Base-by-base conservation (phyloP, 2,329 filamentous ascomycete species). In the Xylariaceae sp. region DNA sequence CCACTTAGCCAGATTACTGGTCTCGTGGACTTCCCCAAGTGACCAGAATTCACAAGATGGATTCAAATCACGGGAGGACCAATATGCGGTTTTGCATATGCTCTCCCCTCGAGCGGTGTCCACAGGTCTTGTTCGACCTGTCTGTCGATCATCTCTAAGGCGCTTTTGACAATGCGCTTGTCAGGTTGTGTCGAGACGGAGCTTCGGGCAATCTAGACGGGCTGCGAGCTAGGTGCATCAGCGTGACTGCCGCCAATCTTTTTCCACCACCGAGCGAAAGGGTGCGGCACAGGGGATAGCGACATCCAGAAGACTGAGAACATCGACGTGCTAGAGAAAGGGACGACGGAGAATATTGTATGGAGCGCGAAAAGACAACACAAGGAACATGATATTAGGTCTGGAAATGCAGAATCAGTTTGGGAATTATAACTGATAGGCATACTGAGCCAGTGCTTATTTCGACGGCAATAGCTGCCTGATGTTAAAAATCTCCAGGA, bases 281-380 rank as follows among this genome's bases (percentile, higher is more conserved):
- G 64, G 9, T 30, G 47, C 1, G 41, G 65, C 1, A 56, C 53
- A 6, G 64, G 60, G 10, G 69, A 73, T 32, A 70, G 65, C 50
- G 67, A 71, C 51, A 71, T 72, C 8, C 63, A 69, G 46, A 55
- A 49, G 1, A 55, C 59, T 2, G 53, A 56, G 1, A 59, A 59
- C 7, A 60, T 50, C 3, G 50, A 59, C 27, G 24, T 62, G 2
- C 57, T 66, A 10, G 62, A 71, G 46, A 71, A 67, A 39, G 69
- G 66, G 0, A 57, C 46, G n/a, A 72, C 68, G 3, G 68, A 71
- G 50, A 70, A 70, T 27, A 69, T 73, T 29, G 62, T 72, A 42
- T 69, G 64, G 67, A 71, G 70, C 45, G 65, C 68, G 35, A 66
- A 68, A 44, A 59, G n/a, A 69, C 50, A 72, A 72, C 43, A 53